Conservation (phyloP, 495 filamentous ascomycete species). For the Tuber magnatum region DNA sequence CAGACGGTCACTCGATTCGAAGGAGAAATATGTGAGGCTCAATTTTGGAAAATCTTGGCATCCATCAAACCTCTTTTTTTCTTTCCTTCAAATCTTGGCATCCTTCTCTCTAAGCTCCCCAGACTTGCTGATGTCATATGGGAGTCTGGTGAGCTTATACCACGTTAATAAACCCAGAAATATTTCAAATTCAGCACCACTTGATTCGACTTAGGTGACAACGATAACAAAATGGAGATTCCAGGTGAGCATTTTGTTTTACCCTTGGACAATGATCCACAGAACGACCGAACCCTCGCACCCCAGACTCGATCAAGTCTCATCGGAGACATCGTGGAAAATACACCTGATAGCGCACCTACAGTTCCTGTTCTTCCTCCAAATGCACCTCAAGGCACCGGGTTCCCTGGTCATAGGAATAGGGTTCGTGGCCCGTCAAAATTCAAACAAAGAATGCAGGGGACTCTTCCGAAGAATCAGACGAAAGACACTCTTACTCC, state of each 20-base stretch:
- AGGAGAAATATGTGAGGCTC: not conserved
- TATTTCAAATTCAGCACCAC: not conserved
- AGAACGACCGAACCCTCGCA: slow-evolving; percentile 23
- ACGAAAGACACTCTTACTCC: slow-evolving; percentile 12
- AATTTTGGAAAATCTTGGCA: not conserved
- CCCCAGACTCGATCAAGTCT: slow-evolving; percentile 41
- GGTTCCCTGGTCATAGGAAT: slow-evolving; percentile 81
- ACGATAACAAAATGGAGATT: slow-evolving; percentile 49
- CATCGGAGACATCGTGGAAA: slow-evolving; percentile 66
- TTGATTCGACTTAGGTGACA: not conserved
- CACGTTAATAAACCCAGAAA: not conserved
- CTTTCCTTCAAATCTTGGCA: not conserved
- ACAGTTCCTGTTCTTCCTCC: slow-evolving; percentile 59
- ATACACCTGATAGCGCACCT: slow-evolving; percentile 54
- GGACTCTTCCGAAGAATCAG: slow-evolving; percentile 26
- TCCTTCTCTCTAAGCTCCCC: not conserved
- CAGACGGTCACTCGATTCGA: not conserved
- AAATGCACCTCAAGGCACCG: slow-evolving; percentile 49
- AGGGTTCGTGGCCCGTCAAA: slow-evolving; percentile 57
- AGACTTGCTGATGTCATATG: not conserved
- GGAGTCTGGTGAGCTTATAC: not conserved
- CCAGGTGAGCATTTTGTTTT: slow-evolving; percentile 57
- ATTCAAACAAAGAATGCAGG: slow-evolving; percentile 64
- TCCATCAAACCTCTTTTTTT: no score
- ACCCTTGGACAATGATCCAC: slow-evolving; percentile 44